Base-by-base conservation (phyloP, 805 yeast genomes). In the Metschnikowia colocasiae region DNA sequence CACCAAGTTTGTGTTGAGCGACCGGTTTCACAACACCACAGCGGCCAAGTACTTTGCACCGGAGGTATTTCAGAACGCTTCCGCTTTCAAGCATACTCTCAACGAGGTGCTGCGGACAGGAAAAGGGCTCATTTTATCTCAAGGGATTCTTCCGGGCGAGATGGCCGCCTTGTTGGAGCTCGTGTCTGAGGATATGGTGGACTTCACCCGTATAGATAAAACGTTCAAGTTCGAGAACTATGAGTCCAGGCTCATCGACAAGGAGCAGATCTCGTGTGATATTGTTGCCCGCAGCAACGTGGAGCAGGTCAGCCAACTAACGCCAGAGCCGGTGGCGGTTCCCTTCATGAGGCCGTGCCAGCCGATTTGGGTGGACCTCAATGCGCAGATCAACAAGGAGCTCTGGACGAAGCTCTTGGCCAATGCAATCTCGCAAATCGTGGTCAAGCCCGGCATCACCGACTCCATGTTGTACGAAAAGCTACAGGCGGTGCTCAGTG, bases 221-320 rank as follows among this genome's bases (percentile, higher is more conserved):
- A 65, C 75, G 8, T 73, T 79, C 48, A 73, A 68, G 13, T 72
- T 78, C 43, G 71, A 75, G 30, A 83, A 87, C 10, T 91, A 90
- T 60, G 85, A 84, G 33, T 85, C 96, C 1, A 76, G 96, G 51
- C 71, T 80, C 16, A 77, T 87, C 34, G 95, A 87, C 51, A 79
- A 83, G 53, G 80, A 75, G 35, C 82, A 74, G 61, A 75, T 79
- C 41, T 88, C 77, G 57, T 84, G 82, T 60, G 95, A 80, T 59
- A 80, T 82, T 20, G 72, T 79, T 19, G 60, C 76, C 19, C 65
- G 68, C 45, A 47, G 58, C n/a, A 41, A 49, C 16, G 26, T 23
- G 25, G 46, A 59, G 20, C 31, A 27, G 25, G 40, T 40, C 22
- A 36, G 33, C 13, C 33, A 23, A 23, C 13, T 33, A 16, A 18